Evolutionary conservation across 2,329 filamentous ascomycete genomes (phyloP).

Genomic region (Bipolaris zeicola): DNA sequence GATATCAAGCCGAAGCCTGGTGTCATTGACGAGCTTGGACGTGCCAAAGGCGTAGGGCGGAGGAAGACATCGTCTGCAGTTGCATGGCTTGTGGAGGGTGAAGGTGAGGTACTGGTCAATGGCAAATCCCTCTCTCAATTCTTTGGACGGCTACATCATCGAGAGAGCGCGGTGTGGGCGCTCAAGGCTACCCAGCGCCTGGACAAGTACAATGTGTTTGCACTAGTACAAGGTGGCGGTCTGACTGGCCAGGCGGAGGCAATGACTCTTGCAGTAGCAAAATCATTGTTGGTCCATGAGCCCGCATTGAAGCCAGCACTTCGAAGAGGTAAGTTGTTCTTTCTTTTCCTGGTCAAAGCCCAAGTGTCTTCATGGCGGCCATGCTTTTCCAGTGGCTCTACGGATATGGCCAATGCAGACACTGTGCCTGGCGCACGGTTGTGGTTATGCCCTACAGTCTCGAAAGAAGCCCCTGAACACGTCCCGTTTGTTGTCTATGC

Average conservation of each 20-base stretch:
- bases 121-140: conserved; percentile 80
- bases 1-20: conserved; percentile 67
- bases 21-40: conserved; percentile 75
- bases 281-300: conserved; percentile 88
- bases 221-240: conserved; percentile 80
- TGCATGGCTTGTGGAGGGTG: conserved; percentile 89
- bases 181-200: conserved; percentile 79
- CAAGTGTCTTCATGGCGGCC: conserved; percentile 2
- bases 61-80: conserved; percentile 86
- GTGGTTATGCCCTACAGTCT: conserved; percentile 10
- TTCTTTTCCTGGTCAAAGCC: background rate
- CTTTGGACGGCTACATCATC: conserved; percentile 88
- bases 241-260: conserved; percentile 96
- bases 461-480: conserved; percentile 10
- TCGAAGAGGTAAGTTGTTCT: conserved; percentile 74
- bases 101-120: conserved; percentile 88
- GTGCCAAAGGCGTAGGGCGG: conserved; percentile 79
- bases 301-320: conserved; percentile 86
- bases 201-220: conserved; percentile 98
- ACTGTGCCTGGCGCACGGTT: conserved; percentile 6
- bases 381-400: conserved; percentile 3
- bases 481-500: conserved; percentile 15
- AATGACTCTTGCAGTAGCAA: conserved; percentile 85
- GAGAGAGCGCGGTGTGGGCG: conserved; percentile 92
- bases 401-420: conserved; percentile 2